phyloP scores from a whole-genome alignment of 768 basidiomycete species.

The Macrolepiota fuliginosa region DNA sequence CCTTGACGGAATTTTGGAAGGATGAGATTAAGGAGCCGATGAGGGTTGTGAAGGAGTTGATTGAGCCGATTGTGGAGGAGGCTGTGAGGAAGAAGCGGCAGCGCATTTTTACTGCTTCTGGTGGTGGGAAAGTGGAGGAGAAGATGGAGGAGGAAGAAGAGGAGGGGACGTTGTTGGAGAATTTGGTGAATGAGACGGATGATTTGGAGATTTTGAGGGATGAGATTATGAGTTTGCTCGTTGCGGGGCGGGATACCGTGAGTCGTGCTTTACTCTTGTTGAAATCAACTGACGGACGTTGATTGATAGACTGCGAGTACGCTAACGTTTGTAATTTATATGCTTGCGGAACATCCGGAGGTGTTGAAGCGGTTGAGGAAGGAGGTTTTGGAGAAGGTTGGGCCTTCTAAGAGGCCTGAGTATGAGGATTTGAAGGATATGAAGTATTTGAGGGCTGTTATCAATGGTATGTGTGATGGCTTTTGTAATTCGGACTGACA shows the following conservation, averaged over 20 bases:
- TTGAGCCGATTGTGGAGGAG: slow-evolving; percentile 45
- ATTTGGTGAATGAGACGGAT: slow-evolving; percentile 40
- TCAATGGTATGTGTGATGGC: slow-evolving; percentile 32
- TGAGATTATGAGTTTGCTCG: slow-evolving; percentile 39
- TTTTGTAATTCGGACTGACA: slow-evolving; percentile 5
- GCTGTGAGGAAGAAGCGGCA: slow-evolving; percentile 33
- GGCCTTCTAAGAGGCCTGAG: slow-evolving; percentile 30
- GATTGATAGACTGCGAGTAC: slow-evolving; percentile 37
- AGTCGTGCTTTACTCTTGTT: background rate
- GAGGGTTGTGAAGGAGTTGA: slow-evolving; percentile 41
- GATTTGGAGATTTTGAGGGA: slow-evolving; percentile 38
- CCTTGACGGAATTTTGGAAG: slow-evolving; percentile 41
- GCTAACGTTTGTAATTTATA: slow-evolving; percentile 43
- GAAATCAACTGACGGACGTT: background rate
- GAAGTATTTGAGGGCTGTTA: slow-evolving; percentile 42
- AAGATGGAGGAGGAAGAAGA: slow-evolving; percentile 19
- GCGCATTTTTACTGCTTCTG: slow-evolving; percentile 3
- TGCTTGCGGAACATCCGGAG: slow-evolving; percentile 43
- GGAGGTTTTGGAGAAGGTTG: slow-evolving; percentile 39
- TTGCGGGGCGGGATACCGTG: slow-evolving; percentile 45
- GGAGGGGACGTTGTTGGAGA: slow-evolving; percentile 39
- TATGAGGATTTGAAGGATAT: slow-evolving; percentile 41
- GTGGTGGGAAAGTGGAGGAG: slow-evolving; percentile 12
- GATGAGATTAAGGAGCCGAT: slow-evolving; percentile 35
- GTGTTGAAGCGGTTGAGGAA: slow-evolving; percentile 37